phyloP scores from a whole-genome alignment of 2,329 filamentous ascomycete genomes.

The Aspergillus ibericus region DNA sequence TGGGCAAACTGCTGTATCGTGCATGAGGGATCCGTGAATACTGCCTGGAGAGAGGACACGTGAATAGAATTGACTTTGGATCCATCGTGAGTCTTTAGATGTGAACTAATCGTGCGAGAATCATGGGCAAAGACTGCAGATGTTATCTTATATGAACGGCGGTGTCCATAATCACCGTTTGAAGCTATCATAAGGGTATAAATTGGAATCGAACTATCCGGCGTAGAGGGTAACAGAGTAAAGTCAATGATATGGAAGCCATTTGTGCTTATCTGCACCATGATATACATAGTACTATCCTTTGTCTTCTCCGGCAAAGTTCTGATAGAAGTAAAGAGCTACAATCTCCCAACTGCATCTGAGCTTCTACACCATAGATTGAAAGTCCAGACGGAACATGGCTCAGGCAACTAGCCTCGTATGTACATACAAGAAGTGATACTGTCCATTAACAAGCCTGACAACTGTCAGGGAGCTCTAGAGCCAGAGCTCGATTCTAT shows the following conservation, averaged over 20 bases:
- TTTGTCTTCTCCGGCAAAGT: too few relatives aligned
- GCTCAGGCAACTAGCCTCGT: constrained; percentile 3
- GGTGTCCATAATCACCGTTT: too few relatives aligned
- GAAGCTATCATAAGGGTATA: too few relatives aligned
- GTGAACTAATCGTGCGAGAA: too few relatives aligned
- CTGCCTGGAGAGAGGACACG: neutral
- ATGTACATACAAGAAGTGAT: constrained; percentile 9
- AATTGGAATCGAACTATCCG: too few relatives aligned
- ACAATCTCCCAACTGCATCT: neutral
- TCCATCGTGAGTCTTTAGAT: too few relatives aligned
- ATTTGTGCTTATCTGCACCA: too few relatives aligned
- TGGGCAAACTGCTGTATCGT: neutral
- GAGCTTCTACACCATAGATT: neutral
- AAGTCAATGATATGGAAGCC: too few relatives aligned
- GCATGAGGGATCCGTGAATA: neutral
- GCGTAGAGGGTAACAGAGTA: too few relatives aligned
- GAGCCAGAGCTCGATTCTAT: neutral
- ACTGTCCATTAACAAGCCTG: neutral
- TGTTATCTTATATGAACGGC: too few relatives aligned
- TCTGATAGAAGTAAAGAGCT: neutral
- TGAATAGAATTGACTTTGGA: neutral
- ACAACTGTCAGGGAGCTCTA: neutral
- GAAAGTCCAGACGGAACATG: neutral
- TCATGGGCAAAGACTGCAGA: too few relatives aligned
- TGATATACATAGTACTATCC: too few relatives aligned